Percentiles rank a stretch among this genome's conserved stretches.
Conservation (phyloP, 192 early-diverging fungal species). For the Coemansia sp. region DNA sequence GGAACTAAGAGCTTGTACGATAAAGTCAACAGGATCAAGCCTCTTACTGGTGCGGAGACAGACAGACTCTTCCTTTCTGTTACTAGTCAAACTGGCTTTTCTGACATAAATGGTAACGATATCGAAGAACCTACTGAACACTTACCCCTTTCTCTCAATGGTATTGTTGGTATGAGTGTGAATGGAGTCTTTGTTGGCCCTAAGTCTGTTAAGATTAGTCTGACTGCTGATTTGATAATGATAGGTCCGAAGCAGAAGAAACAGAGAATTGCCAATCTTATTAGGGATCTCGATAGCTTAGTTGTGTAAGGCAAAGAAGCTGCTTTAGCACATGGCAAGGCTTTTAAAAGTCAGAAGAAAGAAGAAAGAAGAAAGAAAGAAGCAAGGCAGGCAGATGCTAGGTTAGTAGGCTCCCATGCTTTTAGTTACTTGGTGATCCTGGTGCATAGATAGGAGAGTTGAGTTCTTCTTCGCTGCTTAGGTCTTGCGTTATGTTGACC, state of each 20-base stretch:
- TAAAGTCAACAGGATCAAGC: not conserved
- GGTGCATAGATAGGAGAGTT: not conserved
- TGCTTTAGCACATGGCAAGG: too few relatives aligned
- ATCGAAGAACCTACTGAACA: too few relatives aligned
- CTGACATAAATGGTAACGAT: not conserved
- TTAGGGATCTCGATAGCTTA: too few relatives aligned
- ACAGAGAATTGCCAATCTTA: not conserved
- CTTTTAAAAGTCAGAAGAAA: too few relatives aligned
- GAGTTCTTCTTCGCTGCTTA: not conserved
- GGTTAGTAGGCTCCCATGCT: too few relatives aligned
- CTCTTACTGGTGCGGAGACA: not conserved
- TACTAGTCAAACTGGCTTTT: not conserved
- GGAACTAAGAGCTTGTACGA: not conserved
- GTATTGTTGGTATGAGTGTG: not conserved
- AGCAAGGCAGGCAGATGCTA: too few relatives aligned
- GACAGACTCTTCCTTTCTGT: not conserved
- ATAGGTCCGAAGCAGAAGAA: not conserved
- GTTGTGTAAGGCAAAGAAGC: too few relatives aligned
- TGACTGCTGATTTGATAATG: not conserved
- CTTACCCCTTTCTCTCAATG: too few relatives aligned
- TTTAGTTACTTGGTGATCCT: too few relatives aligned
- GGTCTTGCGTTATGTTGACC: not conserved
- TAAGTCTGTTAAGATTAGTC: not conserved
- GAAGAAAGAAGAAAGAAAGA: too few relatives aligned
- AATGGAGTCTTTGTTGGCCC: not conserved